These are phyloP conservation scores for Cutaneotrichosporon daszewskae DNA, from an alignment of 1,284 basidiomycete species.

Conservation along the genomic window DNA sequence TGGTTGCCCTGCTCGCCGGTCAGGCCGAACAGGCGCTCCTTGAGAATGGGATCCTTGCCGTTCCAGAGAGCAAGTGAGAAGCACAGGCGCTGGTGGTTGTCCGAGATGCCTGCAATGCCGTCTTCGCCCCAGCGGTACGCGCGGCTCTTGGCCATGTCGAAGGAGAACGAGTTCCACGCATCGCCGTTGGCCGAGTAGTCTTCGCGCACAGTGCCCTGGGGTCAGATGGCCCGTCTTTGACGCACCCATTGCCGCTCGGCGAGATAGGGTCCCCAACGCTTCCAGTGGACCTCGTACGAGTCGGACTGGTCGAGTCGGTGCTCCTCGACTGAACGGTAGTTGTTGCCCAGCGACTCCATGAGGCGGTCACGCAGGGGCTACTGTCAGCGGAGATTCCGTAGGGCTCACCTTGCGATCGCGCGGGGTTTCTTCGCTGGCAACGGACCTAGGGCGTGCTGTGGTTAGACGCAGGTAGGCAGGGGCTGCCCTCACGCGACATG, in stretches of 20 bases:
- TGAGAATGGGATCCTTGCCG: slow-evolving; percentile 86
- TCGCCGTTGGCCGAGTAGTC: slow-evolving; percentile 96
- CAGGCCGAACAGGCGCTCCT: slow-evolving; percentile 89
- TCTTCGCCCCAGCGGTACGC: slow-evolving; percentile 99
- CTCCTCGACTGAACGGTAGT: slow-evolving; percentile 47
- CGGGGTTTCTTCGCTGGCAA: slow-evolving; percentile 38
- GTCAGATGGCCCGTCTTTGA: too few species aligned
- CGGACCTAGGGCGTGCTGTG: slow-evolving; percentile 1
- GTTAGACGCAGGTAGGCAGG: not conserved
- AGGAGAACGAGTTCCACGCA: slow-evolving; percentile 96
- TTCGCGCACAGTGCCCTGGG: slow-evolving; percentile 94
- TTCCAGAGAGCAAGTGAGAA: slow-evolving; percentile 92
- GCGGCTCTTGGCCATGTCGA: slow-evolving; percentile 87
- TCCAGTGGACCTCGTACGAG: slow-evolving; percentile 76
- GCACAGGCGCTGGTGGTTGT: slow-evolving; percentile 91
- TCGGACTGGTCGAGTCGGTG: slow-evolving; percentile 60
- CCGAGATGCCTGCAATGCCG: slow-evolving; percentile 90
- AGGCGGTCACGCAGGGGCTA: slow-evolving; percentile 44
- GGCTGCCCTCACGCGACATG: not conserved
- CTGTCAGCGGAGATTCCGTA: not conserved
- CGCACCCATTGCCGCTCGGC: slow-evolving; percentile 97
- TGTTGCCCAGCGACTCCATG: slow-evolving; percentile 32
- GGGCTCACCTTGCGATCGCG: slow-evolving; percentile 17
- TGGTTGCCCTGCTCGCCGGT: slow-evolving; percentile 96
- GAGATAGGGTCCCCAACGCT: slow-evolving; percentile 96